Evolutionary conservation across 139 green algal genomes (phyloP), one percentile per base, ranked within the genome.

Genomic region (Astrephomene gubernaculifera): DNA sequence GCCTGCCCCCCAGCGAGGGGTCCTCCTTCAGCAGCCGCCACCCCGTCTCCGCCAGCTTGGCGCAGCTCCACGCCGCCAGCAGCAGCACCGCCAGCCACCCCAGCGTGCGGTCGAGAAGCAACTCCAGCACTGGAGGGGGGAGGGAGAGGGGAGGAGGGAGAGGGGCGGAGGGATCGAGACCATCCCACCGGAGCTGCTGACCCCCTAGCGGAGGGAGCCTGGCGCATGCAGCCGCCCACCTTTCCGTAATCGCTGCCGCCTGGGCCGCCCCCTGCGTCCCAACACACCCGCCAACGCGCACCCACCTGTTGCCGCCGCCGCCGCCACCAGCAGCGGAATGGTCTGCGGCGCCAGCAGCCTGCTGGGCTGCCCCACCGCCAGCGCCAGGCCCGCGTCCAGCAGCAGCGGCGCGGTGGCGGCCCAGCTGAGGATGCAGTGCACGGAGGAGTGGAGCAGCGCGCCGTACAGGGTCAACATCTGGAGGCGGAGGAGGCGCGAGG

Each of bases 1-100:
- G 65, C 43, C 54, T 63, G 22, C 81, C 69, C 36, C 81, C 81
- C 53, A 61, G 35, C 41, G 81, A 81, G 54, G 81, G 68, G 81
- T 86, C 81, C 68, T 80, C 68, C 70, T 86, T 86, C 41, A 86
- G 22, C 39, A 81, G 68, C 21, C 69, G 52, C 81, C 81, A 86
- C 14, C 39, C 4, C 49, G 53, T 71, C 81, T 86, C 81, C 81
- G 39, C 81, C 53, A 52, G 31, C 81, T 80, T 86, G 38, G 81
- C 49, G 27, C 33, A 29, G 6, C 17, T 45, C 81, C 81, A 86
- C 68, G 81, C 38, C 68, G 45, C 25, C 81, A 86, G 69, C 69
- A 86, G 68, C 25, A 78, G 24, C 45, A 86, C 14, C 2, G 45
- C 41, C 45, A 86, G 79, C 79, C 65, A 78, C 29, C 22, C 36